Evolutionary conservation across 2,329 filamentous ascomycete species (phyloP), one percentile per base, ranked within the genome.

Genomic region (Aspergillus tamarii): DNA sequence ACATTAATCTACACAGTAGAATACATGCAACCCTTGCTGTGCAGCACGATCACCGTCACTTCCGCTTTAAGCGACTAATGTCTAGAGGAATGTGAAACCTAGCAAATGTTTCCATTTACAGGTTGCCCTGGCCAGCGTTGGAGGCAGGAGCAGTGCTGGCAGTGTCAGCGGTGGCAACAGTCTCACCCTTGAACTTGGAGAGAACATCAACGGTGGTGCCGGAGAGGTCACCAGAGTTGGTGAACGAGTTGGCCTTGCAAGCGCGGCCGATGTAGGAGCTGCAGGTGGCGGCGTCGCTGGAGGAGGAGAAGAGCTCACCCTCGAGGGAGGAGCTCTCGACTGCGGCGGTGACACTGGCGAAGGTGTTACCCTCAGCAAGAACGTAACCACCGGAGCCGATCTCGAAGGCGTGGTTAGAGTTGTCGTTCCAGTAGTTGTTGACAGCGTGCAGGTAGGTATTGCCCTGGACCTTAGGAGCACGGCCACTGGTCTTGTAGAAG

Each of bases 361-460:
- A 88, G 53, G 84, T 76, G 69, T 86, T 87, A 43, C 85, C 86
- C 77, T 88, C 86, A 4, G 83, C 83, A 23, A 88, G 77, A 48
- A 86, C 81, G 68, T 78, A 78, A 58, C 70, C 77, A 32, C 81
- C 81, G 1, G 72, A 54, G 60, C 78, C 80, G 46, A 82, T 67
- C 76, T 87, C 87, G 73, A 88, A 87, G 21, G 85, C 83, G 76
- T 88, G 86, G 55, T 83, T 82, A 30, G 76, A 73, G 75, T 83
- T 85, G 71, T 83, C 80, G 72, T 85, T 80, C 78, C 81, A 88
- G 82, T 84, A 87, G 81, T 88, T 88, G 83, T 88, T 88, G 73
- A 67, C 72, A 41, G 84, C 84, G 74, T 89, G 87, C 60, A 88
- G 77, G 50, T 87, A 81, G 60, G 85, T 86, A 73, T 84, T 84